Base-by-base conservation (phyloP, 306 rosid species). In the Prinsepia uniflora region DNA sequence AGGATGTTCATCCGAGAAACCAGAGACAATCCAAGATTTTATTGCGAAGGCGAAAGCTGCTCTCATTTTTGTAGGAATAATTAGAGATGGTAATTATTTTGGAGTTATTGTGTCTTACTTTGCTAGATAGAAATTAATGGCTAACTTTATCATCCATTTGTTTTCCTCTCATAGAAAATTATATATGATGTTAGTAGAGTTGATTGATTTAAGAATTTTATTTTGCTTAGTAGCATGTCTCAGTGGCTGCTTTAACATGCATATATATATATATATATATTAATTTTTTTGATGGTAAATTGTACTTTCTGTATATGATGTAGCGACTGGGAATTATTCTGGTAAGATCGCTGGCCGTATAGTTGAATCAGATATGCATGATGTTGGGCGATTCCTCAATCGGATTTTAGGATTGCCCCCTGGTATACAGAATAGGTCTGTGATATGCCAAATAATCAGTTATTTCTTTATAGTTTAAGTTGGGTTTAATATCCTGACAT, bases 331-430 rank as follows among this genome's bases (percentile, higher is more conserved):
- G 59, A 90, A 83, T 83, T 92, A 88, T 77, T 70, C 76, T 66
- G 96, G 92, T 71, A 93, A 77, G 86, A 57, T 79, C 20, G 74
- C 87, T 75, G 92, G 96, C 44, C 95, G 96, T 52, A 91, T 95
- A 57, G 78, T 89, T 82, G 99, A 95, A 75, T 95, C 99, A 18
- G 97, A 95, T 77, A 91, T 87, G 97, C 94, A 91, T 17, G 99
- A 95, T 66, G 96, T 95, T 70, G 97, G 99, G 8, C 91, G 99
- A 73, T 95, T 95, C 78, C 96, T 95, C 79, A 95, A 95, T 82
- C 89, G 99, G 47, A 85, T 95, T 76, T 83, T 95, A 79, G 99
- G 99, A 78, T 78, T 95, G 75, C 88, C 96, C 7, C 99, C 99
- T 60, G 90, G 87, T 61, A 85, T 95, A 81, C 99, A 95, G 74